Conservation (phyloP, 176 grass and related monocot genomes). For the Eragrostis curvula region DNA sequence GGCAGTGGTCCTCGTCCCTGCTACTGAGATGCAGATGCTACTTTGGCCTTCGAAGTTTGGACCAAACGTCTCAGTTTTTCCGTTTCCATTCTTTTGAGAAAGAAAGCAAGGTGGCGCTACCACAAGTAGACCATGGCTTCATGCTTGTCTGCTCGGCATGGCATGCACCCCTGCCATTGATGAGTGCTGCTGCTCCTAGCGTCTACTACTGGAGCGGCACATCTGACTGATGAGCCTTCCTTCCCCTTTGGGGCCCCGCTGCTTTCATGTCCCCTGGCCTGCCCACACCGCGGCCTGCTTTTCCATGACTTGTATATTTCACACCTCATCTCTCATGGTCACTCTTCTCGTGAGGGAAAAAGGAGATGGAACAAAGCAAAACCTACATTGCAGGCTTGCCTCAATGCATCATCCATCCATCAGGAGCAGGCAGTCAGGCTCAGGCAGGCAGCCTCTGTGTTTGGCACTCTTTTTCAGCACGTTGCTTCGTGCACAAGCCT, state of each 20-base stretch:
- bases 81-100: slow-evolving; percentile 60
- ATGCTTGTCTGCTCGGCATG: slow-evolving; percentile 26
- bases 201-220: background rate
- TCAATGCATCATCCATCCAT: background rate
- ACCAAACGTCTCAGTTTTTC: slow-evolving; percentile 16
- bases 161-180: slow-evolving; percentile 21
- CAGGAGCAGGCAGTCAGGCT: background rate
- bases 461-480: slow-evolving; percentile 4
- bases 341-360: background rate
- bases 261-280: slow-evolving; percentile 48
- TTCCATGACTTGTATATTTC: slow-evolving; percentile 25
- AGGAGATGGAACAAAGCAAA: slow-evolving; percentile 4
- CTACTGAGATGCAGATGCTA: slow-evolving; percentile 20
- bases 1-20: slow-evolving; percentile 22
- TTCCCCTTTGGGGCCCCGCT: background rate
- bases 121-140: background rate
- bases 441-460: background rate
- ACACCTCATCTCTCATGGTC: background rate
- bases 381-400: slow-evolving; percentile 1
- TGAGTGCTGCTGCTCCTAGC: background rate
- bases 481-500: slow-evolving; percentile 57
- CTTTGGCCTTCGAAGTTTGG: slow-evolving; percentile 34
- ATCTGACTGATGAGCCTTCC: slow-evolving; percentile 12
- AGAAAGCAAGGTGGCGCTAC: background rate
- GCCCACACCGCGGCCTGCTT: slow-evolving; percentile 43